Conservation (phyloP, 2,329 filamentous ascomycete species). For the Colletotrichum nymphaeae region DNA sequence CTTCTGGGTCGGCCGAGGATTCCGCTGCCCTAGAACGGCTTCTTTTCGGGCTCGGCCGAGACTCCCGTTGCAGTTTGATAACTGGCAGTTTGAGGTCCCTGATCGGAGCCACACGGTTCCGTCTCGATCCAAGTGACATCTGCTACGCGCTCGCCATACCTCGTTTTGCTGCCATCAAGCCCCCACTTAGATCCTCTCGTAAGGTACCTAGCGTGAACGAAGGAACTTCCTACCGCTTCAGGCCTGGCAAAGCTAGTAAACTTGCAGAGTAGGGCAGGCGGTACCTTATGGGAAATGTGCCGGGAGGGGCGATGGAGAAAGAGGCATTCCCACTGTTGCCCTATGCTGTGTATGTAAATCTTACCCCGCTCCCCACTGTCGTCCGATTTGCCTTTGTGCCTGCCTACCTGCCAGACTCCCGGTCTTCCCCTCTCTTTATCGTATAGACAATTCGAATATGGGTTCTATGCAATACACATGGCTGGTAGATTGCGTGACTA, state of each 20-base stretch:
- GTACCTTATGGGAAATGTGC: not conserved
- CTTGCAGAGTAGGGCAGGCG: not conserved
- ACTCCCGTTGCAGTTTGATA: too few species aligned
- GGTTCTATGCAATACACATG: not conserved
- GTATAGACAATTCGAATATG: not conserved
- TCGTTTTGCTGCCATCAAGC: not conserved
- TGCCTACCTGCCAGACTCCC: not conserved
- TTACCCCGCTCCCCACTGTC: not conserved
- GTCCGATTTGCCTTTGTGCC: not conserved
- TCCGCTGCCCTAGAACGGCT: too few species aligned
- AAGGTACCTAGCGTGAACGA: not conserved
- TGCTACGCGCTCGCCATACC: not conserved
- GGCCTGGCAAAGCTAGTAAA: not conserved
- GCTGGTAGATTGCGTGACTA: not conserved
- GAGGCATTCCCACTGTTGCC: not conserved
- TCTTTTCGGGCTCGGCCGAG: too few species aligned
- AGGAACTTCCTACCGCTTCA: not conserved
- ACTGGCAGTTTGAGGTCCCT: too few species aligned
- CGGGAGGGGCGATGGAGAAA: not conserved
- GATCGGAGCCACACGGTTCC: not conserved
- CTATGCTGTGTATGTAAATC: not conserved
- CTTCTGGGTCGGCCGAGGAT: too few species aligned
- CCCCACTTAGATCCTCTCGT: too few species aligned
- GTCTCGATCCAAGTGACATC: not conserved
- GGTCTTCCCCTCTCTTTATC: not conserved